Evolutionary conservation across 176 grass and related monocot species (phyloP), one percentile per base, ranked within the genome.

Genomic region (Ensete glaucum): DNA sequence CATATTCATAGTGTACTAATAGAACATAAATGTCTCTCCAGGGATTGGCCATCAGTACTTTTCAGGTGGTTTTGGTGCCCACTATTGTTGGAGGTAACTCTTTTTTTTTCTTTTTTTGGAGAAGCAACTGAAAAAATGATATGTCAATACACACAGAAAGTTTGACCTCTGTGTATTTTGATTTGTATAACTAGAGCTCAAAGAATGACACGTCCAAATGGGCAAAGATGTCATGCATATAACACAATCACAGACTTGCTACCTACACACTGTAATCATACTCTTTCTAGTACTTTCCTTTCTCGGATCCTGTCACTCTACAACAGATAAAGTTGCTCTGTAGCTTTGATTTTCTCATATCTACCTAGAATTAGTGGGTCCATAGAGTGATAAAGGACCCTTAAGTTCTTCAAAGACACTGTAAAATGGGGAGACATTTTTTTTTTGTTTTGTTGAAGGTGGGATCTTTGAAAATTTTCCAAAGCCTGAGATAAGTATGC

Each of bases 41-140:
- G 90, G 90, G 95, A 66, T 89, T 98, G 79, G 95, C 95, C 68
- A 72, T 93, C 72, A 98, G 95, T 89, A 98, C 95, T 78, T 98
- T 98, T 85, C 95, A 93, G 85, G 95, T 98, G 34, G 90, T 98
- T 82, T 79, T 98, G 50, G 20, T 98, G 53, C 95, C 95, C 15
- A 98, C 95, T 70, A 57, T 98, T 50, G 51, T 98, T 82, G 95
- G 95, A 91, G 95, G 95, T 99, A 58, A 58, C 48, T 77, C 56
- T 26, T 69, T 73, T 53, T 85, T 80, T 15, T 73, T 53, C 83
- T 77, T 80, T 15, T 54, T 71, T 43, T 85, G 15, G 76, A 17
- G 60, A 53, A n/a, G 78, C 8, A 51, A 7, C 43, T 49, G 4
- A 48, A 11, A 14, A 34, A 11, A 13, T 34, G 27, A 29, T 34